A percentile compares a stretch with the other conserved stretches of the same genome.
phyloP scores from a whole-genome alignment of 805 yeast genomes.

The Pichia thaimueangensis region DNA sequence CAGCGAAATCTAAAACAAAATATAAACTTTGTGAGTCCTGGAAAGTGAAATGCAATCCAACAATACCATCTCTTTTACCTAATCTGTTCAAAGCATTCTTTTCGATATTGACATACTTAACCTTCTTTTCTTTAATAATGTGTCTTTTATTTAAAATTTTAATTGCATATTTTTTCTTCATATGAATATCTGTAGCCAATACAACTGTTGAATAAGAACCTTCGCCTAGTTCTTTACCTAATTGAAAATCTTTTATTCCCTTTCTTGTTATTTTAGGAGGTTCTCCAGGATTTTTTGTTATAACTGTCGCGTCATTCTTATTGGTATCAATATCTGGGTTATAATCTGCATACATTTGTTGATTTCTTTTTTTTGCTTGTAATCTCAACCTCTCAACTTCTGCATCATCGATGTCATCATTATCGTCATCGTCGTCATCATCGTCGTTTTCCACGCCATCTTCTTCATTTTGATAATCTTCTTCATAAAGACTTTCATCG shows the following conservation, averaged over 20 bases:
- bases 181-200: constrained; percentile 70
- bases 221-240: constrained; percentile 86
- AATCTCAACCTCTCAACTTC: constrained; percentile 7
- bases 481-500: background rate
- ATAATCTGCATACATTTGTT: background rate
- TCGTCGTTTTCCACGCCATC: background rate
- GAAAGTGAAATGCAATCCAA: constrained; percentile 68
- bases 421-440: constrained; percentile 9
- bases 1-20: constrained; percentile 72
- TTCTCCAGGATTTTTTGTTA: constrained; percentile 37
- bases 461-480: background rate
- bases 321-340: background rate
- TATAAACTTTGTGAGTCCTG: constrained; percentile 71
- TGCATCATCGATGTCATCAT: constrained; percentile 9
- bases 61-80: constrained; percentile 48
- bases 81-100: constrained; percentile 71
- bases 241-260: constrained; percentile 76
- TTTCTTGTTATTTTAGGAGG: constrained; percentile 38
- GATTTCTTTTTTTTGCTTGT: constrained; percentile 1
- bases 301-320: constrained; percentile 32
- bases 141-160: constrained; percentile 72
- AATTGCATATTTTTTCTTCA: constrained; percentile 62
- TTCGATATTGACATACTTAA: constrained; percentile 77
- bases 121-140: constrained; percentile 74
- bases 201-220: constrained; percentile 95